A percentile compares a stretch with the other conserved stretches of the same genome.
Evolutionary conservation across 2,329 filamentous ascomycete species (phyloP).

Genomic region (Pyricularia sp.): DNA sequence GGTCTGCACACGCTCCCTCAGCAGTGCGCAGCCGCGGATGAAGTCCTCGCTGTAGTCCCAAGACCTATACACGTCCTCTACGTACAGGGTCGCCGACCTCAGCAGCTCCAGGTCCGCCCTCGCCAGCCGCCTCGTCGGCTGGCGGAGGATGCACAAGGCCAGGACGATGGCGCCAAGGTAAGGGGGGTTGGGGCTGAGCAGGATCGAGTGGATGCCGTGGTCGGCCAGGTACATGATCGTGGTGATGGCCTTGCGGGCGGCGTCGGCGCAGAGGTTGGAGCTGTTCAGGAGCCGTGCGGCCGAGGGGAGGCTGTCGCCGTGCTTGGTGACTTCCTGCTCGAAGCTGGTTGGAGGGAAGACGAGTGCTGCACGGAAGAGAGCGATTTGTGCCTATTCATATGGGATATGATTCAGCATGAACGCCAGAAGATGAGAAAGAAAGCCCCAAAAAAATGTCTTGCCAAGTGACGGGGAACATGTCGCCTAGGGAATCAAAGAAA

Average conservation of each 20-base stretch:
- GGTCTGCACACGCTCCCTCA: background rate
- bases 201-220: background rate
- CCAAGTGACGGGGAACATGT: background rate
- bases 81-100: slow-evolving; percentile 10
- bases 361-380: background rate
- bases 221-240: slow-evolving; percentile 2
- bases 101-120: slow-evolving; percentile 13
- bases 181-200: slow-evolving; percentile 9
- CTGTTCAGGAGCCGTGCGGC: background rate
- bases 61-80: slow-evolving; percentile 10
- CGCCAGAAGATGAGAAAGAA: background rate
- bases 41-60: background rate
- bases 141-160: slow-evolving; percentile 11
- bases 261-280: background rate
- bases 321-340: background rate
- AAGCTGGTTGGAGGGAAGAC: background rate
- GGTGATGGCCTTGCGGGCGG: background rate
- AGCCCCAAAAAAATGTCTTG: background rate
- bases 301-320: background rate
- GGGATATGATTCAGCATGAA: background rate
- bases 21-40: background rate
- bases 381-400: background rate
- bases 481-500: background rate
- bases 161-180: slow-evolving; percentile 13
- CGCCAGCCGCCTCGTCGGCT: slow-evolving; percentile 11